Conservation (phyloP, 495 filamentous ascomycete genomes). For the Clohesyomyces aquaticus region DNA sequence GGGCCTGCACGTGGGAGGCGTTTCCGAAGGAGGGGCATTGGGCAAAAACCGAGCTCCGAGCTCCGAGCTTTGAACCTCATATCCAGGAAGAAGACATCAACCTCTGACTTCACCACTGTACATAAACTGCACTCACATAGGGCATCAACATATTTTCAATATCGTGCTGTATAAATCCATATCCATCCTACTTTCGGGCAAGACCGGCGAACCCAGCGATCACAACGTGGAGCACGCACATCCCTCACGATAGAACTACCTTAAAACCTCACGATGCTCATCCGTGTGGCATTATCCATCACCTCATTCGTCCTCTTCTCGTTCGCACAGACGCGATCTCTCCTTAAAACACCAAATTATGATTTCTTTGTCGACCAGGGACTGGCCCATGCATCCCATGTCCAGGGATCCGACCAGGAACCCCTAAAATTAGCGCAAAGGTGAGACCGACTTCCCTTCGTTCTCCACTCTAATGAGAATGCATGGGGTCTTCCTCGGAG, state of each 20-base stretch:
- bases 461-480: not conserved
- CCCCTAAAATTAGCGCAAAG: constrained; percentile 23
- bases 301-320: constrained; percentile 1
- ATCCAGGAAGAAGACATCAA: not conserved
- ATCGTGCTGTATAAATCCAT: not conserved
- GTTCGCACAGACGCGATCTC: not conserved
- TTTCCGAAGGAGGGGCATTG: not conserved
- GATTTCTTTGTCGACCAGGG: constrained; percentile 4
- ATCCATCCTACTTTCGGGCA: too few species aligned
- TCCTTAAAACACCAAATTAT: constrained; percentile 3
- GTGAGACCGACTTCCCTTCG: constrained; percentile 19
- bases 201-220: not conserved
- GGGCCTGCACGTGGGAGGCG: not conserved
- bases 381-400: constrained; percentile 3
- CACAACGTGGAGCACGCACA: not conserved
- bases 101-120: not conserved
- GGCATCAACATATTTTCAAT: not conserved
- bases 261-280: too few species aligned
- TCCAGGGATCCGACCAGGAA: constrained; percentile 17
- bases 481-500: not conserved
- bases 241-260: not conserved
- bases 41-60: too few species aligned
- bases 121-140: not conserved
- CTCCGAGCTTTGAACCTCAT: too few species aligned
- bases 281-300: not conserved